A percentile compares a stretch with the other conserved stretches of the same genome.
Conservation (phyloP, 164 flowering plant species). For the Pachysandra terminalis region DNA sequence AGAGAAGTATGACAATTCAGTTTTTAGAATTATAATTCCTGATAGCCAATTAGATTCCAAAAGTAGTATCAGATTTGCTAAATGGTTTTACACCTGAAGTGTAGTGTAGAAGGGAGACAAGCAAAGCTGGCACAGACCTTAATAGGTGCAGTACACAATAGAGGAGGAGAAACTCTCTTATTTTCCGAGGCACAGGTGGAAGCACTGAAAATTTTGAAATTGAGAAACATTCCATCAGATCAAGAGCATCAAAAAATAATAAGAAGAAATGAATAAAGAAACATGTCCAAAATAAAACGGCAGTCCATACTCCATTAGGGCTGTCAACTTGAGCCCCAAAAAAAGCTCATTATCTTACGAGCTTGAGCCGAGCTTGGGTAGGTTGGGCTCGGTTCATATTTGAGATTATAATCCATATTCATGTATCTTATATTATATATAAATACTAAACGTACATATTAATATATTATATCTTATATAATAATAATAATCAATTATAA, state of each 20-base stretch:
- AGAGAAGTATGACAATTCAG: neutral
- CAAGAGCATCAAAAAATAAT: neutral
- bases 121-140: conserved; percentile 45
- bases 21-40: neutral
- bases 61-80: neutral
- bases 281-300: too few species aligned
- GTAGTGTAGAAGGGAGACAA: neutral
- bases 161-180: conserved; percentile 44
- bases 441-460: too few species aligned
- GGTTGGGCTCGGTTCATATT: too few species aligned
- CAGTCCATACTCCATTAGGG: too few species aligned
- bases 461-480: too few species aligned
- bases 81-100: neutral
- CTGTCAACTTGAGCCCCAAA: too few species aligned
- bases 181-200: conserved; percentile 55
- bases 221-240: conserved; percentile 4
- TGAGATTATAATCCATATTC: too few species aligned
- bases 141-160: conserved; percentile 78
- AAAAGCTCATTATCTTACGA: too few species aligned
- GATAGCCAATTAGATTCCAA: neutral
- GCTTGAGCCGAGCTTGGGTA: too few species aligned
- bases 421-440: too few species aligned
- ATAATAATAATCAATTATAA: too few species aligned
- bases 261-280: too few species aligned
- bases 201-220: conserved; percentile 42